Conservation (phyloP, 2,329 filamentous ascomycete species). For the Diplodia scrobiculata region DNA sequence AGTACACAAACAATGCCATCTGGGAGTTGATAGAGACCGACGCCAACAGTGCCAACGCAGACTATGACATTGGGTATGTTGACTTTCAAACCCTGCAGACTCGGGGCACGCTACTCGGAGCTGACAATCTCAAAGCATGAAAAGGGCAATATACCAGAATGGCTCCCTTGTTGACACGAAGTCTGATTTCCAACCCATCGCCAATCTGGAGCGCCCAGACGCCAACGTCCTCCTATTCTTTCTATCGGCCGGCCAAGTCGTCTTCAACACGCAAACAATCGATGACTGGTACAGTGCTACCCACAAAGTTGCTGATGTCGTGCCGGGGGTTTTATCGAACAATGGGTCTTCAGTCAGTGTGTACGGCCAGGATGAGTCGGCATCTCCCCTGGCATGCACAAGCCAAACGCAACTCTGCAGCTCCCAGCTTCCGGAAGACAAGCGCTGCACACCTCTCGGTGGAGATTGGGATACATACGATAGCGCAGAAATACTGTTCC, state of each 20-base stretch:
- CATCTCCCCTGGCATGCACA: constrained; percentile 26
- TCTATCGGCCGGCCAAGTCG: not conserved
- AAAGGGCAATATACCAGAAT: not conserved
- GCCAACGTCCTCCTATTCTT: not conserved
- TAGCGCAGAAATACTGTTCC: not conserved
- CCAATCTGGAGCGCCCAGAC: not conserved
- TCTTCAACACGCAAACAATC: not conserved
- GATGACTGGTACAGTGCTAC: not conserved
- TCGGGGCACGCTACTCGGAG: not conserved
- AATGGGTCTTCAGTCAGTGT: not conserved
- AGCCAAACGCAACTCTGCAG: constrained; percentile 29
- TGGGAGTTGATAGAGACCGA: not conserved
- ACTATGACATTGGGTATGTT: not conserved
- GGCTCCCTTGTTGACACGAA: not conserved
- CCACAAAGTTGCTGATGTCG: too few species aligned
- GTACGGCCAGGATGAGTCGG: constrained; percentile 21
- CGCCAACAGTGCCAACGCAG: not conserved
- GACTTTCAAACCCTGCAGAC: not conserved
- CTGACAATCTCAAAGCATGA: not conserved
- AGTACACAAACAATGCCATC: not conserved
- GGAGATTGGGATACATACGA: not conserved
- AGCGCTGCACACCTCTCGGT: constrained; percentile 4
- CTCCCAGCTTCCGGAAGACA: not conserved
- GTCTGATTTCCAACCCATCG: not conserved
- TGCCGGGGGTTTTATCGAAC: too few species aligned